Base-by-base conservation (phyloP, 495 filamentous ascomycete species). In the Annulohypoxylon moriforme region DNA sequence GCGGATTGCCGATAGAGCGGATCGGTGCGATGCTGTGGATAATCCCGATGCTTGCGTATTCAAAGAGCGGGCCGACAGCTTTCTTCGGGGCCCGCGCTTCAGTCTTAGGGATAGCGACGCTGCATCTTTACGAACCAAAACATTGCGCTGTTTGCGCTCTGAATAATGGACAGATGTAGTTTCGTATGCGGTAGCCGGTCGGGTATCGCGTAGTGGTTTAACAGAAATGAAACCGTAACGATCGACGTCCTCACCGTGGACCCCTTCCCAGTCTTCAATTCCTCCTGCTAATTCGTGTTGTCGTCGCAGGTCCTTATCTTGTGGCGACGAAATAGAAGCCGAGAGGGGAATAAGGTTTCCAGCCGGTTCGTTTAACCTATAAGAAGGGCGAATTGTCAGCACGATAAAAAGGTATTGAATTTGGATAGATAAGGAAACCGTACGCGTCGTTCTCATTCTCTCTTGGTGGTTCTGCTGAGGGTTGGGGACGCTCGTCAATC, bases 251-350 rank as follows among this genome's bases (percentile, higher is more conserved):
- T 83, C 86, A n/a, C 87, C 91, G n/a, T 90, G 85, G 10, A 99
- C 81, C 78, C 97, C 91, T 73, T 95, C 91, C 96, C 96, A 99
- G 75, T 97, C 94, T 75, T 99, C 96, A 42, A 96, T 89, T 0
- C 95, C 95, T 14, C 94, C 94, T 13, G 94, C 93, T 13, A 90
- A 80, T 79, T 86, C 82, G 38, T 81, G 76, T 24, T 72, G 76
- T 47, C 52, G 71, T 55, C 75, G 70, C 22, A 55, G 36, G 38
- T 69, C 67, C 50, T 72, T 82, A 79, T 78, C 78, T 74, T 67
- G 82, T 78, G 33, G 81, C 62, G 71, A 81, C 69, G 81, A 84
- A 68, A 73, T 83, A 73, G 82, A 83, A 80, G 67, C 75, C 69
- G 67, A 77, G 66, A 38, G 73, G 71, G 20, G 76, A 64, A 60